These are phyloP conservation scores for Malassezia obtusa DNA, from an alignment of 1,284 basidiomycete species.

Conservation along the genomic window DNA sequence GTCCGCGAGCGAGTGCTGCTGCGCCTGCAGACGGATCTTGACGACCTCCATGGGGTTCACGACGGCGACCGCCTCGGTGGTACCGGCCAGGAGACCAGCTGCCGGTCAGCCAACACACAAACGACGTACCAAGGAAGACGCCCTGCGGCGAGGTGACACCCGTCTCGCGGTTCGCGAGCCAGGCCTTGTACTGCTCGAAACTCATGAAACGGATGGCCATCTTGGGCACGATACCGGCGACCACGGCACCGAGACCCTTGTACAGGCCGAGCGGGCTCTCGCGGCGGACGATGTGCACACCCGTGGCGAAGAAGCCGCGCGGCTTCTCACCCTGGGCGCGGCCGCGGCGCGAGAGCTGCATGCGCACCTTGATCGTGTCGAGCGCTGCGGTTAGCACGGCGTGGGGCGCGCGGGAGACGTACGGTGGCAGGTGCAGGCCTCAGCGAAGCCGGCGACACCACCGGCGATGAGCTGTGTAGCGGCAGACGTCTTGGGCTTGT, in stretches of 20 bases:
- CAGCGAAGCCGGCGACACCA: slow-evolving; percentile 47
- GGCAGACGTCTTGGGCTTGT: slow-evolving; percentile 41
- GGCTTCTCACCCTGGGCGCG: slow-evolving; percentile 53
- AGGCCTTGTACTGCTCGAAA: slow-evolving; percentile 86
- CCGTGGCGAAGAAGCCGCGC: slow-evolving; percentile 86
- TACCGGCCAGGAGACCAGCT: slow-evolving; percentile 80
- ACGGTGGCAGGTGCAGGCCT: slow-evolving; percentile 48
- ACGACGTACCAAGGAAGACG: slow-evolving; percentile 56
- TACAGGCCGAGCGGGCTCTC: slow-evolving; percentile 93
- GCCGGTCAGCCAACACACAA: no score
- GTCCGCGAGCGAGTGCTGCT: slow-evolving; percentile 93
- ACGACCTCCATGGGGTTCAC: slow-evolving; percentile 99
- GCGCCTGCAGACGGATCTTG: slow-evolving; percentile 95
- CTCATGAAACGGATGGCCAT: slow-evolving; percentile 99
- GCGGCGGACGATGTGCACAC: slow-evolving; percentile 72
- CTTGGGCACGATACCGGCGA: slow-evolving; percentile 87
- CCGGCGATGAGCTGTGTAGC: slow-evolving; percentile 47
- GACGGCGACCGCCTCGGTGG: slow-evolving; percentile 77
- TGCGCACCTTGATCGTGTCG: slow-evolving; percentile 92
- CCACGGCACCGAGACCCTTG: slow-evolving; percentile 95
- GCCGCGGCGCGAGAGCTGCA: slow-evolving; percentile 62
- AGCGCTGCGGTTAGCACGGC: slow-evolving; percentile 49
- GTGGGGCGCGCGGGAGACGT: slow-evolving; percentile 16
- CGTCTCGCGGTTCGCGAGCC: slow-evolving; percentile 65
- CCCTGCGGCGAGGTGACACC: slow-evolving; percentile 64